phyloP scores from a whole-genome alignment of 1,284 basidiomycete species.

The Coniferiporia weirii region DNA sequence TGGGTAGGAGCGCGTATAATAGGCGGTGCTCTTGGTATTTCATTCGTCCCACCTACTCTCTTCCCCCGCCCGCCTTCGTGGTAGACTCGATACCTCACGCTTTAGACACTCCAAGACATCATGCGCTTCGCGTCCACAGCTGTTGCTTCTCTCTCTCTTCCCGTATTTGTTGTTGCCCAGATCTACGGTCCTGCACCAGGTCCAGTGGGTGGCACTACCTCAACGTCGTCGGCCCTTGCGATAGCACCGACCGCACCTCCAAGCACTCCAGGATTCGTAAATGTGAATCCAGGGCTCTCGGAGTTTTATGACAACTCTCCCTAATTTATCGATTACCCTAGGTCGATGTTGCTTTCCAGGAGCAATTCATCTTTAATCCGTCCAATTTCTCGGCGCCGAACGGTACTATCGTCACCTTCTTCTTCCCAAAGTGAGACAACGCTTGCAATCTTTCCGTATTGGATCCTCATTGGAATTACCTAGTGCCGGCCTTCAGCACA shows the following conservation, averaged over 20 bases:
- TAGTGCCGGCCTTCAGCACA: constrained; percentile 35
- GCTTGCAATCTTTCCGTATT: neutral
- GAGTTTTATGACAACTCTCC: neutral
- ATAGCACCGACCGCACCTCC: constrained; percentile 41
- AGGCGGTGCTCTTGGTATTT: neutral
- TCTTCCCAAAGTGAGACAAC: constrained; percentile 41
- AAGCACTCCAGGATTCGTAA: constrained; percentile 35
- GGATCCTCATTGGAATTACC: constrained; percentile 3
- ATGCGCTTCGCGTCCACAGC: constrained; percentile 13
- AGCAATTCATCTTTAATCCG: constrained; percentile 24
- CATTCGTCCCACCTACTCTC: constrained; percentile 3
- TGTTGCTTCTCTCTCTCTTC: constrained; percentile 23
- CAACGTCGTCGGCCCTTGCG: constrained; percentile 23
- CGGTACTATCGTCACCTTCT: constrained; percentile 48
- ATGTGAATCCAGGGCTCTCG: constrained; percentile 29
- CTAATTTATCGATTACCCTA: constrained; percentile 21
- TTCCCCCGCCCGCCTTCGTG: neutral
- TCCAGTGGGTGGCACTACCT: constrained; percentile 24
- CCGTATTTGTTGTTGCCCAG: constrained; percentile 37
- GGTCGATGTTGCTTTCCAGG: constrained; percentile 42
- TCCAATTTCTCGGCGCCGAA: constrained; percentile 21
- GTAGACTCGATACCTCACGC: neutral
- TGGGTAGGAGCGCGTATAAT: constrained; percentile 9
- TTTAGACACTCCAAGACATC: neutral
- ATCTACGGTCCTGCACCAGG: constrained; percentile 29